Evolutionary conservation across 345 rosid species (phyloP), one percentile per base, ranked within the genome.

Genomic region (Arabis alpina): DNA sequence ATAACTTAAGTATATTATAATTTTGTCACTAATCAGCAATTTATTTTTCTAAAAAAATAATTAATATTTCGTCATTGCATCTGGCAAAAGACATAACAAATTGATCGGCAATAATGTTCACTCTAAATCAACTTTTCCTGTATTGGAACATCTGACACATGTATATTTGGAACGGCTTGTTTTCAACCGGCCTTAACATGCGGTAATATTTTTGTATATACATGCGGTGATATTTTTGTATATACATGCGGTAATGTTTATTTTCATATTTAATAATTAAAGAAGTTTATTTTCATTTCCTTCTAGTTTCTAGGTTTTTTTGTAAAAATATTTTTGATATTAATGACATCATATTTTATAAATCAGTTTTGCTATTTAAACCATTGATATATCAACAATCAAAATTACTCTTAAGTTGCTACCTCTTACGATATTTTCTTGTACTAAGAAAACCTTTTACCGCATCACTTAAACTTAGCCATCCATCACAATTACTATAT

Each of bases 401-500:
- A 8, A 13, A 30, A 52, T 10, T 36, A 16, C 36, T 19, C 19
- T 57, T 23, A 52, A 13, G n/a, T 8, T 37, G 30, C 41, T 14
- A 16, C 16, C 3, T 52, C 1, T 52, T 52, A 41, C 23, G 23
- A 37, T 25, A 43, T 61, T 25, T 61, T 27, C 25, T 25, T 61
- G 44, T 47, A 42, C 24, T 42, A 42, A 41, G 10, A 61, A 11
- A 28, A 28, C 43, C 3, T 61, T 44, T 44, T 14, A 44, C 24
- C 3, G 24, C 10, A 61, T 8, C 13, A 27, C 10, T 14, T 44
- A 34, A 34, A 34, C 37, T 41, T 45, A 69, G 37, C 23, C n/a
- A 51, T 44, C 61, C 36, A 42, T 71, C 60, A 41, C 23, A 61
- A 15, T 52, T 61, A 61, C 16, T 8, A 23, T 47, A 48, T 6